phyloP scores from a whole-genome alignment of 192 early-diverging fungal species.

The Linnemannia schmuckeri region DNA sequence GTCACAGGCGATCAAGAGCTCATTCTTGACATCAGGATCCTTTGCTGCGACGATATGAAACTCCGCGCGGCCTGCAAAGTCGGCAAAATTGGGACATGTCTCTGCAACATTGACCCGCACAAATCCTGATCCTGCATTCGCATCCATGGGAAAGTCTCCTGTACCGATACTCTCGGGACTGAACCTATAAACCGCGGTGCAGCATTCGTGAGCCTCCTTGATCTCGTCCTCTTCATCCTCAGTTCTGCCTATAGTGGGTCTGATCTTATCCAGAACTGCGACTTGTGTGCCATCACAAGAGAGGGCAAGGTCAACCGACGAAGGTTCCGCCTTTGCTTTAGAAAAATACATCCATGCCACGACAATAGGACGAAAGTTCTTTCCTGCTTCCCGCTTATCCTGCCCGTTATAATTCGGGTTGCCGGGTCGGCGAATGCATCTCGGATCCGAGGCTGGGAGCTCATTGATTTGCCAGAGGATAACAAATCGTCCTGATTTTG shows the following conservation, averaged over 20 bases:
- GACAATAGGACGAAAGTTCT: not conserved
- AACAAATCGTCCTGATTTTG: not conserved
- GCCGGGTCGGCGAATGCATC: not conserved
- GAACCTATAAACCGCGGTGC: not conserved
- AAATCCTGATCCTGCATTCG: not conserved
- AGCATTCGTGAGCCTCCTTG: not conserved
- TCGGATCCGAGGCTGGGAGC: not conserved
- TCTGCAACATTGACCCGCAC: not conserved
- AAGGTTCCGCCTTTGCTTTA: not conserved
- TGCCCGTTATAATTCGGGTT: not conserved
- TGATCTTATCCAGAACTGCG: not conserved
- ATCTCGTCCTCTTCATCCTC: not conserved
- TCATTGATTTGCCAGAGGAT: not conserved
- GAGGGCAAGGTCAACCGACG: not conserved
- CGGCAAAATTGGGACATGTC: not conserved
- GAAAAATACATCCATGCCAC: not conserved
- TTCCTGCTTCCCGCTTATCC: not conserved
- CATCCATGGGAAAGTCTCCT: not conserved
- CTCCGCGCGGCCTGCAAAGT: not conserved
- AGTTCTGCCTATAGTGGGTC: not conserved
- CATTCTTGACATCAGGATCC: not conserved
- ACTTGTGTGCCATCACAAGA: not conserved
- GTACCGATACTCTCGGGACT: not conserved
- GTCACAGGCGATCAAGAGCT: constrained; percentile 6
- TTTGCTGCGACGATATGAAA: not conserved